Evolutionary conservation across 352 stramenopile species (phyloP), one percentile per base, ranked within the genome.

Genomic region (Globisporangium camurandrum): DNA sequence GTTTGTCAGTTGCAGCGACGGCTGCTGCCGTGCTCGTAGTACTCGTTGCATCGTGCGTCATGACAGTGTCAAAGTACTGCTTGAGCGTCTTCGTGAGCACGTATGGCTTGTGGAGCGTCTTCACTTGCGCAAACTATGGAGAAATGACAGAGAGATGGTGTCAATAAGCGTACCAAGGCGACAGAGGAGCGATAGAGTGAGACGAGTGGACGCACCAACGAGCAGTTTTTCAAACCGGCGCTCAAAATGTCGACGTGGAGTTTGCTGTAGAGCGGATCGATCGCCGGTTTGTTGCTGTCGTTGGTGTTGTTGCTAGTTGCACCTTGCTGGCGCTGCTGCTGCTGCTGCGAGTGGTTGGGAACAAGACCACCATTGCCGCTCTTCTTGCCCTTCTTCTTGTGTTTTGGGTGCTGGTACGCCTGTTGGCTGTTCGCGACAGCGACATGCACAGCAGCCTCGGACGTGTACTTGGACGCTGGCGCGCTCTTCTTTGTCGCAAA

Each of bases 161-260:
- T 8, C 3, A 39, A 39, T 17, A n/a, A 17, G 33, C 7, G 11
- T 24, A 22, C 5, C 17, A 24, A 5, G 33, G 16, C 20, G 11
- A 41, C 36, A 22, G 11, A 2, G 5, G 16, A 41, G 36, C 36
- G 19, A 48, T 2, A 11, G 33, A 9, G 26, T 38, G 4, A 4
- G n/a, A 11, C 45, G 28, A 12, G 11, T 33, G 16, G 3, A 41
- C 60, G 62, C 46, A 87, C 77, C 54, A 89, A 47, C 17, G 78
- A 86, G 56, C 78, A 89, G 57, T 81, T 66, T 45, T 79, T 84
- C 23, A 89, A 56, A n/a, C 73, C 78, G 33, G 85, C 49, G 6
- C 66, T 45, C 19, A 89, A 56, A 22, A 84, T 31, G 10, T 78
- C 64, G 6, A 67, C 46, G 26, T 66, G 46, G 43, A 90, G 56